Percentiles rank a stretch among this genome's conserved stretches.
phyloP scores from a whole-genome alignment of 257 asterid genomes.

The Lycium barbarum region DNA sequence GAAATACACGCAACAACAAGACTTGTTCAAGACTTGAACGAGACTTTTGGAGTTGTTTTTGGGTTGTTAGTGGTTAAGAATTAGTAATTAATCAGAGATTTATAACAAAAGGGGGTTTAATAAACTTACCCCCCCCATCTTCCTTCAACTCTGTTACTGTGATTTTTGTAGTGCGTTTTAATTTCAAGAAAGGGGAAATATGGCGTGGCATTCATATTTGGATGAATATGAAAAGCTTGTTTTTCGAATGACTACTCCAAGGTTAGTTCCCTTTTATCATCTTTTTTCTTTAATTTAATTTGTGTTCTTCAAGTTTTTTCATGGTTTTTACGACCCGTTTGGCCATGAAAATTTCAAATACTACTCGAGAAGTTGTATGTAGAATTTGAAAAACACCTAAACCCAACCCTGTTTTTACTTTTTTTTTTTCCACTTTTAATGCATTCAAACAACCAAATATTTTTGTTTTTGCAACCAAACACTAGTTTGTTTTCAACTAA shows the following conservation, averaged over 20 bases:
- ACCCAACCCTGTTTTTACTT: too few species aligned
- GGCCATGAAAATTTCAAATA: too few species aligned
- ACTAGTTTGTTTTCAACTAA: too few species aligned
- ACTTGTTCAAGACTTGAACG: neutral
- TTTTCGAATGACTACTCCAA: constrained; percentile 86
- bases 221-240: constrained; percentile 96
- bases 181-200: constrained; percentile 31
- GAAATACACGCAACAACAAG: neutral
- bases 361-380: too few species aligned
- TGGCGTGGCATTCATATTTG: constrained; percentile 80
- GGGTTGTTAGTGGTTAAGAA: neutral
- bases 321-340: neutral
- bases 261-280: constrained; percentile 44
- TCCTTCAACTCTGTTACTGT: neutral
- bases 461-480: too few species aligned
- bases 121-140: neutral
- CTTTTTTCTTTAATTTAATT: neutral
- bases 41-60: neutral
- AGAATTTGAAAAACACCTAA: too few species aligned
- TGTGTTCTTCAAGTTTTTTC: neutral
- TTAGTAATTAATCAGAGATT: neutral
- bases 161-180: neutral
- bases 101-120: neutral
- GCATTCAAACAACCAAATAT: too few species aligned
- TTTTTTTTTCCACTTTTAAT: neutral